phyloP scores from a whole-genome alignment of 805 yeast species.

The Teunomyces stri region DNA sequence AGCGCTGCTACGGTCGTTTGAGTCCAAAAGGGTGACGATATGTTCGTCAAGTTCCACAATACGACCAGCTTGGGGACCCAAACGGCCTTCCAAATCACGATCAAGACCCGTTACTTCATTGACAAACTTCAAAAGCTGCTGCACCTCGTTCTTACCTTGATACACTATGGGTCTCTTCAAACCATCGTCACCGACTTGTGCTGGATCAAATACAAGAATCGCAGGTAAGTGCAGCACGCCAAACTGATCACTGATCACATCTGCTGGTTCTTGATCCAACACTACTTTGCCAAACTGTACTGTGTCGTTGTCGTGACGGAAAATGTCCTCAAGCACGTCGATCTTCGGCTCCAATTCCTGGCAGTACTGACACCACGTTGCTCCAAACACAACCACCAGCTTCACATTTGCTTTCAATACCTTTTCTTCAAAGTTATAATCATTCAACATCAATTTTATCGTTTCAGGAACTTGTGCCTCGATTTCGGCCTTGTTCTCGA shows the following conservation, averaged over 20 bases:
- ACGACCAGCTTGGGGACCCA: conserved; percentile 31
- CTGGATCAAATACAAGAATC: conserved; percentile 45
- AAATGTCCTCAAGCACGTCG: conserved; percentile 49
- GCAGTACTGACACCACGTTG: conserved; percentile 62
- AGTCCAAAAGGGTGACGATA: conserved; percentile 1
- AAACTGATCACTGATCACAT: conserved; percentile 38
- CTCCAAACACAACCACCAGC: conserved; percentile 53
- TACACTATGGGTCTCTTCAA: conserved; percentile 24
- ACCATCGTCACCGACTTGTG: conserved; percentile 19
- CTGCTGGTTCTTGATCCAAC: conserved; percentile 47
- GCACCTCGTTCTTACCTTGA: conserved; percentile 22
- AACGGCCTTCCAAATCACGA: conserved; percentile 32
- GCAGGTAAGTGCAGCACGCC: conserved; percentile 52
- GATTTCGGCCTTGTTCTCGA: conserved; percentile 8
- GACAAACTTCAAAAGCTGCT: conserved; percentile 21
- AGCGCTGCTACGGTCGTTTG: background rate
- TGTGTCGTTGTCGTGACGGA: conserved; percentile 33
- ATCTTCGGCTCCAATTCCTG: conserved; percentile 50
- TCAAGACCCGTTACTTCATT: conserved; percentile 28
- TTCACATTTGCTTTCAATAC: conserved; percentile 33
- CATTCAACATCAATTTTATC: conserved; percentile 28
- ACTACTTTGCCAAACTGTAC: conserved; percentile 31
- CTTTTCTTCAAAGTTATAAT: conserved; percentile 41
- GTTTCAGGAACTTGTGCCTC: conserved; percentile 13
- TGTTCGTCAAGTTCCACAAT: conserved; percentile 19